These are phyloP conservation scores for Sungouiella thailandica DNA, from an alignment of 805 yeast species.

Conservation along the genomic window DNA sequence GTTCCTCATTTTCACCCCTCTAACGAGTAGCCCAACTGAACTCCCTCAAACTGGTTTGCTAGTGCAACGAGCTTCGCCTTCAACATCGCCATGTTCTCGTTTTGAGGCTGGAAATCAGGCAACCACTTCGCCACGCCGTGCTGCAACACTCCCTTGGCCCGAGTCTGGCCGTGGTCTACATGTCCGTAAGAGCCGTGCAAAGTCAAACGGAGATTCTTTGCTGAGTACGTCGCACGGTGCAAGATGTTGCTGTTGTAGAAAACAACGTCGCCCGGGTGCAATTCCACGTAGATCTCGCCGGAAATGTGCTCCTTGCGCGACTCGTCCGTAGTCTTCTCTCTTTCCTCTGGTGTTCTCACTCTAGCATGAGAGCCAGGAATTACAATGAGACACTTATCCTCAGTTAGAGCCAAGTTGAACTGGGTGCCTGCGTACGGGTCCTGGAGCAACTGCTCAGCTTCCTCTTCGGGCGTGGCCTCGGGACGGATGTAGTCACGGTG, in stretches of 20 bases:
- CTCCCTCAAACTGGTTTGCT: constrained; percentile 27
- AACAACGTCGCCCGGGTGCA: constrained; percentile 47
- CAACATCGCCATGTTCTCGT: constrained; percentile 24
- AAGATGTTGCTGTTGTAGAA: constrained; percentile 48
- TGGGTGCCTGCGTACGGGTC: constrained; percentile 46
- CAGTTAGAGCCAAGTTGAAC: constrained; percentile 45
- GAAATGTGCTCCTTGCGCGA: constrained; percentile 30
- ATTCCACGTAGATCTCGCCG: constrained; percentile 36
- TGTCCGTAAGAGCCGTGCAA: constrained; percentile 50
- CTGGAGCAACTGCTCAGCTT: constrained; percentile 31
- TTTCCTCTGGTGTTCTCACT: constrained; percentile 40
- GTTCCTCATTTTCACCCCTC: constrained; percentile 24
- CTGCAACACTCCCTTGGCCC: constrained; percentile 50
- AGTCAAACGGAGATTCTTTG: constrained; percentile 37
- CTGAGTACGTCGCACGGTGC: constrained; percentile 42
- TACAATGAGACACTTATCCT: constrained; percentile 44
- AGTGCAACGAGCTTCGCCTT: constrained; percentile 24
- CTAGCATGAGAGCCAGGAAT: constrained; percentile 46
- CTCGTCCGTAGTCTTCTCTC: constrained; percentile 33
- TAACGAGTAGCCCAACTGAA: constrained; percentile 33
- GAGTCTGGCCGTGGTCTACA: constrained; percentile 31
- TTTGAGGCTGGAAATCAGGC: constrained; percentile 27
- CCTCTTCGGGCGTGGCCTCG: constrained; percentile 42
- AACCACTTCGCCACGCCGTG: constrained; percentile 50
- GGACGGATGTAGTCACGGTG: constrained; percentile 49